A percentile compares a stretch with the other conserved stretches of the same genome.
Conservation (phyloP, 1,139 yeast species). For the Suhomyces guaymorum region DNA sequence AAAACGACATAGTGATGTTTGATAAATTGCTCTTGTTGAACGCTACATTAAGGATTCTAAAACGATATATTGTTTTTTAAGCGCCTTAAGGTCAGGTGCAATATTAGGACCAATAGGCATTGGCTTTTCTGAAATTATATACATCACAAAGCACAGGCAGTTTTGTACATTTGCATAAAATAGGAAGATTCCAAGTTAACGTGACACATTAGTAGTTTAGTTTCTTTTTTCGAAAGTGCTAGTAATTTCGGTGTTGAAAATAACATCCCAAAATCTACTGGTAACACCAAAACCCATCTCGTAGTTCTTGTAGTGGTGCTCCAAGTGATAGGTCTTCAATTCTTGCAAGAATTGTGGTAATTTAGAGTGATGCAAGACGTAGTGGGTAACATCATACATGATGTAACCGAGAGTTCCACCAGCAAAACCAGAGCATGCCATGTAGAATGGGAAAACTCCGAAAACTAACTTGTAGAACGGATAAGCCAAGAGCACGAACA, state of each 20-base stretch:
- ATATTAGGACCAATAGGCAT: conserved; percentile 4
- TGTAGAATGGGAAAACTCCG: conserved; percentile 42
- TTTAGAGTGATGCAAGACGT: conserved; percentile 78
- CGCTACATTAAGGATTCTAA: no score
- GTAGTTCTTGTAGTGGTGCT: conserved; percentile 95
- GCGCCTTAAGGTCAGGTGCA: neutral
- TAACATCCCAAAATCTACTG: conserved; percentile 87
- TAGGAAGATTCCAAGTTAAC: neutral
- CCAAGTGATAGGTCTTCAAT: conserved; percentile 86
- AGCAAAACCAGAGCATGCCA: conserved; percentile 66
- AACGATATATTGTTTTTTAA: no score
- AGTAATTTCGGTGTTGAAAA: conserved; percentile 70
- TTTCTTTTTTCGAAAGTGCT: conserved; percentile 37
- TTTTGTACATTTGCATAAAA: neutral
- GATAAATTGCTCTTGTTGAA: no score
- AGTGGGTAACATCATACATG: conserved; percentile 85
- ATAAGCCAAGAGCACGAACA: conserved; percentile 53
- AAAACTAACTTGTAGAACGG: conserved; percentile 47
- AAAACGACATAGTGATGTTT: no score
- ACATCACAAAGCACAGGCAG: neutral
- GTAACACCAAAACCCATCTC: conserved; percentile 97
- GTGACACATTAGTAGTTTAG: conserved; percentile 12
- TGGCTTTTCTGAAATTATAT: neutral
- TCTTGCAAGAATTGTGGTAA: conserved; percentile 76
- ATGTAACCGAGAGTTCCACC: conserved; percentile 96